phyloP scores from a whole-genome alignment of 148 eudicot species.

The Chenopodium quinoa region DNA sequence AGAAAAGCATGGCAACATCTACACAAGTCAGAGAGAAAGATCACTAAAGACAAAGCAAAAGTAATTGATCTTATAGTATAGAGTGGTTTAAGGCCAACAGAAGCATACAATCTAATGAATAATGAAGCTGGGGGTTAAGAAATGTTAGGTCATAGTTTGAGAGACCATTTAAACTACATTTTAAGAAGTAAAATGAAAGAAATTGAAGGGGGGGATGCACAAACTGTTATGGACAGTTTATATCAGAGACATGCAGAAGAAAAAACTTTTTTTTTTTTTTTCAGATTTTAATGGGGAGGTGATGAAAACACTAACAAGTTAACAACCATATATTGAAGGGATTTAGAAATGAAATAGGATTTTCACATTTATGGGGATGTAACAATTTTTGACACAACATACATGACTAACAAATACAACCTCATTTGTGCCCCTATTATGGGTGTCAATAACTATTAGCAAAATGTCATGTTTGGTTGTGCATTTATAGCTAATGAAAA shows the following conservation, averaged over 20 bases:
- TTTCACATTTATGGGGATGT: not conserved
- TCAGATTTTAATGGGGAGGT: too few relatives aligned
- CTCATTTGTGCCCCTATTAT: not conserved
- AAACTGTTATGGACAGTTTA: not conserved
- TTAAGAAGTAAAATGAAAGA: not conserved
- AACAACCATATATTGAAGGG: not conserved
- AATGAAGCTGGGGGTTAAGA: not conserved
- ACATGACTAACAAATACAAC: slow-evolving; percentile 2
- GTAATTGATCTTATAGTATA: not conserved
- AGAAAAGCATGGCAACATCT: not conserved
- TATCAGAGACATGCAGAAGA: too few relatives aligned
- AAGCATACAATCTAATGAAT: not conserved
- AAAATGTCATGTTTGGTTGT: not conserved
- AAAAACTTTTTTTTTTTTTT: too few relatives aligned
- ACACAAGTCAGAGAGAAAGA: not conserved
- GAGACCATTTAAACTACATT: not conserved
- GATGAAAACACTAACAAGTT: too few relatives aligned
- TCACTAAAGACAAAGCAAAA: too few relatives aligned
- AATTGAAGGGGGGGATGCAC: slow-evolving; percentile 8
- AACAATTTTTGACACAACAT: slow-evolving; percentile 1
- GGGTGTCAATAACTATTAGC: not conserved
- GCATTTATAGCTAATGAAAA: not conserved
- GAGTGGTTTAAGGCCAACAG: not conserved
- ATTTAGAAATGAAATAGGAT: not conserved
- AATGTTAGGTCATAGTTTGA: not conserved